Evolutionary conservation across 2,329 filamentous ascomycete species (phyloP).

Genomic region (Cephalotrichum gorgonifer): DNA sequence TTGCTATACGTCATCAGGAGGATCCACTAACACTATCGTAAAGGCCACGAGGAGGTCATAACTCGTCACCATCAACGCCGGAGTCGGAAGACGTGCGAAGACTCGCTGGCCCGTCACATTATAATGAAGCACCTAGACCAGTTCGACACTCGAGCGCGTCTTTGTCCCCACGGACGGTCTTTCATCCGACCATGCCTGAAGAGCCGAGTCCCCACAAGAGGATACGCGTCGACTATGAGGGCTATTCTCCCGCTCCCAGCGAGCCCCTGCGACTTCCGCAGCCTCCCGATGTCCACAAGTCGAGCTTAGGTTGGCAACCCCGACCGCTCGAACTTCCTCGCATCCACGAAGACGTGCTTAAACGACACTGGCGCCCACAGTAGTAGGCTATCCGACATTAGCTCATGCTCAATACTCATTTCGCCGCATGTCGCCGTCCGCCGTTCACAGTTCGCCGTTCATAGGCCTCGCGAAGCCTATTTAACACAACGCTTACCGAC

Average conservation of each 20-base stretch:
- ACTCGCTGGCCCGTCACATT: constrained; percentile 18
- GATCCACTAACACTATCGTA: background rate
- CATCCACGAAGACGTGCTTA: constrained; percentile 37
- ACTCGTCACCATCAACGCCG: constrained; percentile 42
- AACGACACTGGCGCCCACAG: constrained; percentile 39
- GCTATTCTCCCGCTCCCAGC: constrained; percentile 15
- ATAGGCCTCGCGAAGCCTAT: too few species aligned
- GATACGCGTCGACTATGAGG: constrained; percentile 34
- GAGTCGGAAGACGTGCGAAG: constrained; percentile 36
- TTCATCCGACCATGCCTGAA: constrained; percentile 19
- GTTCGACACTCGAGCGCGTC: constrained; percentile 35
- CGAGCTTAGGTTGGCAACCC: constrained; percentile 21
- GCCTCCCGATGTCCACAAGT: constrained; percentile 9
- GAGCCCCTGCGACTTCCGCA: constrained; percentile 9
- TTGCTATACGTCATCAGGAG: background rate
- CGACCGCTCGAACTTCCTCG: constrained; percentile 29
- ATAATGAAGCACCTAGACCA: constrained; percentile 25
- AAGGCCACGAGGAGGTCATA: constrained; percentile 48
- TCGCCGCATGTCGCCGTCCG: too few species aligned
- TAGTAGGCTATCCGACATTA: constrained; percentile 19
- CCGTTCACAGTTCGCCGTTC: too few species aligned
- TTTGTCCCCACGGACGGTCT: constrained; percentile 33
- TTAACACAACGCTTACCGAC: too few species aligned
- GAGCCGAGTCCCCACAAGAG: constrained; percentile 33
- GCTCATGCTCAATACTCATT: background rate